phyloP scores from a whole-genome alignment of 257 asterid genomes.

The Misopates orontium region DNA sequence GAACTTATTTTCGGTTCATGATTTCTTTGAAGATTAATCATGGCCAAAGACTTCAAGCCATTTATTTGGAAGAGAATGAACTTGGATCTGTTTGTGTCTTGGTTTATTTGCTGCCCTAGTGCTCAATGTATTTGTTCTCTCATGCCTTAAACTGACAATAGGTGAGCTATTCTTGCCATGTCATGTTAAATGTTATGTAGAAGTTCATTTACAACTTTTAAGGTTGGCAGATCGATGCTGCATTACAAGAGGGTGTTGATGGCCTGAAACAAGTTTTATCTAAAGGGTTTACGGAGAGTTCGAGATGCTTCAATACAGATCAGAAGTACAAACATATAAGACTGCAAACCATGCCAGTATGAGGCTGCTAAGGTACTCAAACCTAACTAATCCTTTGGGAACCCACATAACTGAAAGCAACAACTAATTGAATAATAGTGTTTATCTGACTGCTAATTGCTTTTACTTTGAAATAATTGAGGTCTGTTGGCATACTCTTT shows the following conservation, averaged over 20 bases:
- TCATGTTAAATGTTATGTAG: slow-evolving; percentile 2
- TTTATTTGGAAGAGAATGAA: background rate
- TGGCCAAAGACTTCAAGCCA: background rate
- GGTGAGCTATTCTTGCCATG: background rate
- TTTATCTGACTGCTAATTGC: background rate
- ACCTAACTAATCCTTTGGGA: background rate
- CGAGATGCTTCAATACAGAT: slow-evolving; percentile 65
- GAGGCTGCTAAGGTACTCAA: slow-evolving; percentile 33
- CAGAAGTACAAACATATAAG: slow-evolving; percentile 89
- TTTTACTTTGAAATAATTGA: background rate
- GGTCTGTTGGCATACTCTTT: background rate
- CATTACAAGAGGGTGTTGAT: slow-evolving; percentile 70
- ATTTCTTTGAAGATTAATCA: background rate
- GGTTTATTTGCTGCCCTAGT: background rate
- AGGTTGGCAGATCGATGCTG: slow-evolving; percentile 65
- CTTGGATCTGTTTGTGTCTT: background rate
- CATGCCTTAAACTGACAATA: background rate
- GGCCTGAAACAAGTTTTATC: slow-evolving; percentile 65
- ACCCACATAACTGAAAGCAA: background rate
- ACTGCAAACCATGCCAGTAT: slow-evolving; percentile 69
- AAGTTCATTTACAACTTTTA: slow-evolving; percentile 17
- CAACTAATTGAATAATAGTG: background rate
- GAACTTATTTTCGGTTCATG: background rate
- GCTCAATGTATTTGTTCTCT: background rate
- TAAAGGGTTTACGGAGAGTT: slow-evolving; percentile 70